Percentiles rank a stretch among this genome's conserved stretches.
Evolutionary conservation across 176 grass and related monocot genomes (phyloP).

Genomic region (Aegilops tauschii): DNA sequence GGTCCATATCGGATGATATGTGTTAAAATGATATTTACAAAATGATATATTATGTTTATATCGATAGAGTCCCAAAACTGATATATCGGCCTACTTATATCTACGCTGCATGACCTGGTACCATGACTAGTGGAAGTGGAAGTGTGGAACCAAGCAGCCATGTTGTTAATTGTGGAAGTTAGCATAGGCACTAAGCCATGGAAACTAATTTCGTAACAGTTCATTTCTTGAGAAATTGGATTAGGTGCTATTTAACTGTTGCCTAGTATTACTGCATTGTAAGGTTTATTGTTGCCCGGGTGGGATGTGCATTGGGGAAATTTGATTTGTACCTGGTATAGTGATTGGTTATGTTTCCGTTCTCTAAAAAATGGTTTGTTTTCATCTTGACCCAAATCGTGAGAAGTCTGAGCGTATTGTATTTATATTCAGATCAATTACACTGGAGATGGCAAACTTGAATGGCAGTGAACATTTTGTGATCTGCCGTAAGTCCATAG

Average conservation of each 20-base stretch:
- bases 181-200: background rate
- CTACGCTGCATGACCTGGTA: background rate
- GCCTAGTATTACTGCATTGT: background rate
- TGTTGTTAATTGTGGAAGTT: background rate
- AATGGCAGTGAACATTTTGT: conserved; percentile 20
- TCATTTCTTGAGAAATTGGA: background rate
- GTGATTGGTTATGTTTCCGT: background rate
- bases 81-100: background rate
- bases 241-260: background rate
- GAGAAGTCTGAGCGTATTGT: background rate
- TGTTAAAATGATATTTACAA: no score
- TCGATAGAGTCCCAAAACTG: no score
- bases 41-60: no score
- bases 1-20: no score
- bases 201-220: background rate
- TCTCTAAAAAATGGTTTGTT: background rate
- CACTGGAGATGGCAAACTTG: conserved; percentile 33
- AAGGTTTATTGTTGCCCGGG: background rate
- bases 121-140: background rate
- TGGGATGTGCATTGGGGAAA: background rate
- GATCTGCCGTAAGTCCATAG: conserved; percentile 49
- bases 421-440: conserved; percentile 40
- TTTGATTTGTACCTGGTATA: background rate
- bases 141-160: background rate
- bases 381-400: background rate